Evolutionary conservation across 495 filamentous ascomycete genomes (phyloP), one percentile per base, ranked within the genome.

Genomic region (Trichoderma erinaceum): DNA sequence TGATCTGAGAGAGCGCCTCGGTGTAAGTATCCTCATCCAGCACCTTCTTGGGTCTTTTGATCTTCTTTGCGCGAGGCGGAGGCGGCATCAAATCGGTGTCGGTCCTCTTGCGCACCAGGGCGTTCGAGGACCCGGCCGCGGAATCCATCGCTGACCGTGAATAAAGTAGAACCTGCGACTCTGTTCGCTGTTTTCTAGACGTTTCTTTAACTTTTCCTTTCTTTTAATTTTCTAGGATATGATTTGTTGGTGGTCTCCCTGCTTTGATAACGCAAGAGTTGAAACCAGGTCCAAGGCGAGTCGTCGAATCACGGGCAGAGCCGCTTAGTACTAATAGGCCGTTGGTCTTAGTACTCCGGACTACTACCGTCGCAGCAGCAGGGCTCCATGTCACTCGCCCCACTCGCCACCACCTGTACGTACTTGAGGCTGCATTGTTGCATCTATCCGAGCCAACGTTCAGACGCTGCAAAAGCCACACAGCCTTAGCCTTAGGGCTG

Each of bases 11-110:
- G 32, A 99, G 80, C 11, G 91, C 90, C 67, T 91, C 87, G 29
- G 92, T 93, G 80, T 99, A 99, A 71, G 88, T 87, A 72, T 99
- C 95, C 82, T 99, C 95, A 77, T 97, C 92, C 29, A 99, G 85
- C 46, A 97, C 89, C 64, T 88, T 93, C 68, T 90, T 84, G 4
- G 95, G 95, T 38, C 95, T 88, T 78, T 97, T 97, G 73, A 97
- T 97, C 63, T 92, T 87, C 75, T 97, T 98, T 27, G 90, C 84
- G 1, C 90, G 88, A 6, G 94, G 93, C 3, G 92, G 93, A 12
- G 93, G 92, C 0, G 92, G 89, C 96, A 98, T 98, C 63, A 98
- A 81, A 71, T 89, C 85, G 29, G 81, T 82, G 70, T 93, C 89
- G 27, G 78, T 75, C 50, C 87, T 80, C 70, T 90, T 89, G 73